A percentile compares a stretch with the other conserved stretches of the same genome.
Evolutionary conservation across 305 asterid genomes (phyloP).

Genomic region (Nicotiana rustica): DNA sequence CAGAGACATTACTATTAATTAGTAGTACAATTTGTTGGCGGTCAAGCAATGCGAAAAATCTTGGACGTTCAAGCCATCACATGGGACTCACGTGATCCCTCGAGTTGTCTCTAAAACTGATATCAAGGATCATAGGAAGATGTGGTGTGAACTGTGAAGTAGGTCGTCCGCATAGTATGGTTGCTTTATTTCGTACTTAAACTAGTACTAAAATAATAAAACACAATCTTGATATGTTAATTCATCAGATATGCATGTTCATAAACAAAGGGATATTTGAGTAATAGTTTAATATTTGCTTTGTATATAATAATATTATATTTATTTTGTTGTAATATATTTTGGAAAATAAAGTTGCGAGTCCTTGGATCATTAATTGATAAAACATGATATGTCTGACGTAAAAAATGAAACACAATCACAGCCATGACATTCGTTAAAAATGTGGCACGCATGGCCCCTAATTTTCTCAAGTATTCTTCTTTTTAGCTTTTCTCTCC

Average conservation of each 20-base stretch:
- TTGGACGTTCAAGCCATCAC: constrained; percentile 1
- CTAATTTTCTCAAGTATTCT: constrained; percentile 24
- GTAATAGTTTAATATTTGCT: neutral
- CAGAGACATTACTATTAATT: neutral
- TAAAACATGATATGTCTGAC: constrained; percentile 20
- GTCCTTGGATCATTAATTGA: constrained; percentile 31
- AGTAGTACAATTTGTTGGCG: neutral
- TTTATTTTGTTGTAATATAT: constrained; percentile 21
- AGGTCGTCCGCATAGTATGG: constrained; percentile 31
- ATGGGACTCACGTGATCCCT: constrained; percentile 33
- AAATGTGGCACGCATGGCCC: constrained; percentile 31
- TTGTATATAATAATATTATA: neutral
- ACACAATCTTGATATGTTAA: constrained; percentile 34
- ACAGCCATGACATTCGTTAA: constrained; percentile 35
- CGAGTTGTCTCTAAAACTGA: neutral
- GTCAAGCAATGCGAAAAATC: neutral
- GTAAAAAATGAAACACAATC: constrained; percentile 34
- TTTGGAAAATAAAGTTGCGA: constrained; percentile 5
- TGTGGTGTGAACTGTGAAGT: constrained; percentile 27
- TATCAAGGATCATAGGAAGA: constrained; percentile 24
- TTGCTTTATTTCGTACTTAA: constrained; percentile 2
- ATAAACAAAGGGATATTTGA: constrained; percentile 17
- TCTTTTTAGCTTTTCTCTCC: too few relatives aligned
- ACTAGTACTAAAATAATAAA: constrained; percentile 18
- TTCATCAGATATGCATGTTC: constrained; percentile 33